phyloP scores from a whole-genome alignment of 768 basidiomycete genomes.

The Podaxis sp. region DNA sequence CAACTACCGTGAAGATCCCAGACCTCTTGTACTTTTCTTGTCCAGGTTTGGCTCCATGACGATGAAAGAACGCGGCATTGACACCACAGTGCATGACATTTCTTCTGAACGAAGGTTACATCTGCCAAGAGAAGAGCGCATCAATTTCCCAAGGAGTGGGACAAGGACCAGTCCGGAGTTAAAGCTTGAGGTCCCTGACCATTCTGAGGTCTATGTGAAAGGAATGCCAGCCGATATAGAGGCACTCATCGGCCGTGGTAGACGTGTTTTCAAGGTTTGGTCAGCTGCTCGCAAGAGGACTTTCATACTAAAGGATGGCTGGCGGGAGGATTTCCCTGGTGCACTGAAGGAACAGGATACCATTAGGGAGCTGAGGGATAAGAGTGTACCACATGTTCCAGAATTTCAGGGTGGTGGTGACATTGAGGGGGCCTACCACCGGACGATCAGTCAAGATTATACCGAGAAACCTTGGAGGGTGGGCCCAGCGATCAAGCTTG shows the following conservation, averaged over 20 bases:
- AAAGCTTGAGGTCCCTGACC: too few species aligned
- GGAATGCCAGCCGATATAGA: slow-evolving; percentile 15
- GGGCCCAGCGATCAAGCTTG: slow-evolving; percentile 8
- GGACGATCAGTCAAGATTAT: slow-evolving; percentile 18
- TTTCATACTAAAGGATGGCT: slow-evolving; percentile 31
- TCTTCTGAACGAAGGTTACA: not conserved
- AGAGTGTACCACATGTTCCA: slow-evolving; percentile 25
- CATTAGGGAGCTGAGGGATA: slow-evolving; percentile 20
- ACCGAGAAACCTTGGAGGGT: slow-evolving; percentile 16
- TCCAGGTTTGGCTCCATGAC: slow-evolving; percentile 23
- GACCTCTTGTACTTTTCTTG: slow-evolving; percentile 30
- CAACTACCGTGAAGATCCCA: slow-evolving; percentile 20
- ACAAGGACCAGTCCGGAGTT: too few species aligned
- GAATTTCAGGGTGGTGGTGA: slow-evolving; percentile 29
- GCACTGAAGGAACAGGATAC: slow-evolving; percentile 23
- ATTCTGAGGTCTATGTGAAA: not conserved
- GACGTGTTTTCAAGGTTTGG: slow-evolving; percentile 23
- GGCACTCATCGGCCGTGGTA: slow-evolving; percentile 23
- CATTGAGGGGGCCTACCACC: slow-evolving; percentile 17
- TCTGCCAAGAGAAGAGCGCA: slow-evolving; percentile 9
- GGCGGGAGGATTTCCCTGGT: slow-evolving; percentile 20
- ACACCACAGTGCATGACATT: slow-evolving; percentile 24
- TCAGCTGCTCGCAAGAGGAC: slow-evolving; percentile 11
- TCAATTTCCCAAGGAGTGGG: slow-evolving; percentile 1
- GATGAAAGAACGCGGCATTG: slow-evolving; percentile 23